Evolutionary conservation across 2,329 filamentous ascomycete species (phyloP), one percentile per base, ranked within the genome.

Genomic region (Fusarium oxysporum): DNA sequence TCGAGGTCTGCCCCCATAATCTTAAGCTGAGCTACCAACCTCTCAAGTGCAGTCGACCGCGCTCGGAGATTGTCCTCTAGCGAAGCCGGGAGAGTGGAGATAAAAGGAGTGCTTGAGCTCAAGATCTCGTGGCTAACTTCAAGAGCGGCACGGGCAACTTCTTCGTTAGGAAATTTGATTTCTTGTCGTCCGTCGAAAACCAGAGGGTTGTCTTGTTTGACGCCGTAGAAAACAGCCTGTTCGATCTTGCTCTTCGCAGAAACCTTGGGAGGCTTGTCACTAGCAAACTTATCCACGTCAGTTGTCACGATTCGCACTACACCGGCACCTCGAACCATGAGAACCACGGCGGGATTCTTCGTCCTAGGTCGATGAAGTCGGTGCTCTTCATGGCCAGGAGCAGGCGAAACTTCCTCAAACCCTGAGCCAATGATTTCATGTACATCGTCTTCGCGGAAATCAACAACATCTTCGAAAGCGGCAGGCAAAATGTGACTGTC

Each of bases 171-270:
- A 73, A 96, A 97, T 8, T 88, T 86, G 51, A 92, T 85, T 61
- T 91, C 90, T 43, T 89, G 86, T 71, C 90, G 89, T 47, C 91
- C 88, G 47, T 92, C 89, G 76, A 99, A 94, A 70, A 95, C 91
- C n/a, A 99, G 83, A n/a, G 96, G 93, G 76, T 95, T 98, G 77
- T 93, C 91, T 70, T 92, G 88, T 79, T 93, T 91, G 53, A 90
- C 90, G 4, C 95, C 95, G 79, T 94, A 98, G 82, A 98, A 98
- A 2, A 98, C 93, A 5, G 95, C 95, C 83, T 99, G 95, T 79
- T 98, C 94, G 44, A 99, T 87, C 82, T 96, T 97, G 82, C 91
- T 93, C 82, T 94, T 96, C 11, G 94, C 93, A 2, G 93, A 95
- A 21, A 97, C 89, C 73, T 86, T 83, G 3, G 89, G 90, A 8